These are phyloP conservation scores for Sungouiozyma intestinalis DNA, from an alignment of 805 yeast genomes.

Conservation along the genomic window DNA sequence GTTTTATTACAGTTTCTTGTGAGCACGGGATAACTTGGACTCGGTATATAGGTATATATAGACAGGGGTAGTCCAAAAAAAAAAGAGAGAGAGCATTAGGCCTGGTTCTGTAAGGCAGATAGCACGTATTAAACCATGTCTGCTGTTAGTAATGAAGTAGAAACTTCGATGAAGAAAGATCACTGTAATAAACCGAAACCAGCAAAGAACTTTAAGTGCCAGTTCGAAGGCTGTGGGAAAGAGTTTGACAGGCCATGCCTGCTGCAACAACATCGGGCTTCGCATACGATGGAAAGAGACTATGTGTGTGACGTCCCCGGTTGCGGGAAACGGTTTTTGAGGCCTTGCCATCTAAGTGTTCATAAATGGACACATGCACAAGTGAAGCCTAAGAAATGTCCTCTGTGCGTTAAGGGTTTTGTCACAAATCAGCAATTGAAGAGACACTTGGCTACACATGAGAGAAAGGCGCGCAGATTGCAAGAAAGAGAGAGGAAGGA, in stretches of 20 bases:
- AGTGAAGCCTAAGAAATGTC: slow-evolving; percentile 47
- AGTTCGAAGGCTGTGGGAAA: slow-evolving; percentile 38
- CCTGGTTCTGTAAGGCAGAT: too few species aligned
- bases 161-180: too few species aligned
- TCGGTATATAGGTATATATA: too few species aligned
- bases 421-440: slow-evolving; percentile 47
- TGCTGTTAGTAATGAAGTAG: too few species aligned
- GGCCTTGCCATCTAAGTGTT: slow-evolving; percentile 73
- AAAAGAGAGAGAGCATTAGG: too few species aligned
- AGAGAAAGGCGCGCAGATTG: slow-evolving; percentile 19
- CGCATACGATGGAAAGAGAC: slow-evolving; percentile 76
- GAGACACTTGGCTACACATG: slow-evolving; percentile 52
- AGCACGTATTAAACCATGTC: too few species aligned
- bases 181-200: too few species aligned
- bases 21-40: too few species aligned
- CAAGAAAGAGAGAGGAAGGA: slow-evolving; percentile 1
- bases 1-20: too few species aligned
- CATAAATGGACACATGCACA: slow-evolving; percentile 60
- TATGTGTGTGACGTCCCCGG: slow-evolving; percentile 45
- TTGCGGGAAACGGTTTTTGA: slow-evolving; percentile 56
- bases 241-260: slow-evolving; percentile 48
- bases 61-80: too few species aligned
- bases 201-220: slow-evolving; percentile 41
- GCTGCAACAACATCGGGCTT: slow-evolving; percentile 55
- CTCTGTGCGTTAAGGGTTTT: slow-evolving; percentile 50